These are phyloP conservation scores for Mitragyna speciosa DNA, from an alignment of 257 asterid species.

Conservation along the genomic window DNA sequence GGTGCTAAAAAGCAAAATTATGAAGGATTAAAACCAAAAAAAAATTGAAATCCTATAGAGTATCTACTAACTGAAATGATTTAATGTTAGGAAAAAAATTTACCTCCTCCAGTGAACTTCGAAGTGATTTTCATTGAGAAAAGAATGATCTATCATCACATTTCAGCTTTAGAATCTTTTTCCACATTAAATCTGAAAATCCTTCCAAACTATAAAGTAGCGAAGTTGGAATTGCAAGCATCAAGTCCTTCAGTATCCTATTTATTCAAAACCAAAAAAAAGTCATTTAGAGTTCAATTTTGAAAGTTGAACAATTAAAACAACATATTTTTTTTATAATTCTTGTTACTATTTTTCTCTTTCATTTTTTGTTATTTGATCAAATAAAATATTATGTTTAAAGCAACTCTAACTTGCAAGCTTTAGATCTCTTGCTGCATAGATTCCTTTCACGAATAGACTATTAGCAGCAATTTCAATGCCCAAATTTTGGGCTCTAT, in stretches of 20 bases:
- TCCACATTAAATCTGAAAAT: conserved; percentile 43
- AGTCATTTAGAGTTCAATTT: too few relatives aligned
- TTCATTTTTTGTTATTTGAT: too few relatives aligned
- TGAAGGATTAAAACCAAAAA: too few relatives aligned
- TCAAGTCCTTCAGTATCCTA: conserved; percentile 42
- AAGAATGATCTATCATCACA: conserved; percentile 46
- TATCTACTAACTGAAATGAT: too few relatives aligned
- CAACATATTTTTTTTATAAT: too few relatives aligned
- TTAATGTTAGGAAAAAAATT: too few relatives aligned
- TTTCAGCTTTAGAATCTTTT: conserved; percentile 43
- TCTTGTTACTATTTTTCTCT: too few relatives aligned
- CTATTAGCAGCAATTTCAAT: conserved; percentile 30
- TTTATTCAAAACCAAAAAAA: too few relatives aligned
- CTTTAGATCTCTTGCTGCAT: conserved; percentile 18
- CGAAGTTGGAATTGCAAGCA: conserved; percentile 45
- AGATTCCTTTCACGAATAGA: conserved; percentile 24
- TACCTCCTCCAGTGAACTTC: conserved; percentile 50
- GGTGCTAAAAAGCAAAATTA: conserved; percentile 31
- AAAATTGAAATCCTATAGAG: too few relatives aligned
- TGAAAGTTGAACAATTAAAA: too few relatives aligned
- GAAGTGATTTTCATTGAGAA: conserved; percentile 18
- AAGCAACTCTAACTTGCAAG: conserved; percentile 28
- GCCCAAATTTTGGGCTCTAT: conserved; percentile 27
- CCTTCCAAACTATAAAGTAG: conserved; percentile 47
- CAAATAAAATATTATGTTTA: too few relatives aligned